These are phyloP conservation scores for Heliamphora pulchella DNA, from an alignment of 179 eudicot species.

Conservation along the genomic window DNA sequence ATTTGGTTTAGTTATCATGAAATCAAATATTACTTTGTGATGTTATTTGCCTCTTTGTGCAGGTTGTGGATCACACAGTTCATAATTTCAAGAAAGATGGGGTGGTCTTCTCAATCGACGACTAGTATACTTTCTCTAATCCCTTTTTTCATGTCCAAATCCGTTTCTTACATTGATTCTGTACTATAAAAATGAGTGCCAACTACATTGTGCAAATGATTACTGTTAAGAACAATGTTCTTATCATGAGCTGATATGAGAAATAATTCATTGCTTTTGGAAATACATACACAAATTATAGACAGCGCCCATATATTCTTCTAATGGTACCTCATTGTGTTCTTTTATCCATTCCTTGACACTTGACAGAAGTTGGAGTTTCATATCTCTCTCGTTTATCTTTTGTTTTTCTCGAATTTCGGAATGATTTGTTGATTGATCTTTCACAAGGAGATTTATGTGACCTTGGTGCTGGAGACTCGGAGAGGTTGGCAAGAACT, in stretches of 20 bases:
- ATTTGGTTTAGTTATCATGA: neutral
- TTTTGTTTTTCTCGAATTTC: too few relatives aligned
- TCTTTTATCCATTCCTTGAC: too few relatives aligned
- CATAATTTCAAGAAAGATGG: constrained; percentile 48
- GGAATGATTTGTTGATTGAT: too few relatives aligned
- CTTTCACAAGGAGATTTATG: too few relatives aligned
- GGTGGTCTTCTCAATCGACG: constrained; percentile 40
- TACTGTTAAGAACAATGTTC: neutral
- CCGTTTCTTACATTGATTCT: neutral
- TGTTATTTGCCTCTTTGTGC: constrained; percentile 15
- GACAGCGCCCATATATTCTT: too few relatives aligned
- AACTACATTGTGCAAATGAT: neutral
- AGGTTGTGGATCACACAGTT: constrained; percentile 77
- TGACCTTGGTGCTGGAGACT: too few relatives aligned
- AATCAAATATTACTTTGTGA: neutral
- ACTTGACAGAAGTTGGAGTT: too few relatives aligned
- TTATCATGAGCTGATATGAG: neutral
- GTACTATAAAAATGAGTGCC: neutral
- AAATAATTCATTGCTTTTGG: too few relatives aligned
- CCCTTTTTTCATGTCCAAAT: neutral
- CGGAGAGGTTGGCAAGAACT: too few relatives aligned
- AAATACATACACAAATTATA: too few relatives aligned
- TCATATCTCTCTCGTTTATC: too few relatives aligned
- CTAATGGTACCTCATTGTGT: too few relatives aligned
- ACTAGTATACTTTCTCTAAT: constrained; percentile 20